Evolutionary conservation across 495 filamentous ascomycete species (phyloP).

Genomic region (Glonium stellatum): DNA sequence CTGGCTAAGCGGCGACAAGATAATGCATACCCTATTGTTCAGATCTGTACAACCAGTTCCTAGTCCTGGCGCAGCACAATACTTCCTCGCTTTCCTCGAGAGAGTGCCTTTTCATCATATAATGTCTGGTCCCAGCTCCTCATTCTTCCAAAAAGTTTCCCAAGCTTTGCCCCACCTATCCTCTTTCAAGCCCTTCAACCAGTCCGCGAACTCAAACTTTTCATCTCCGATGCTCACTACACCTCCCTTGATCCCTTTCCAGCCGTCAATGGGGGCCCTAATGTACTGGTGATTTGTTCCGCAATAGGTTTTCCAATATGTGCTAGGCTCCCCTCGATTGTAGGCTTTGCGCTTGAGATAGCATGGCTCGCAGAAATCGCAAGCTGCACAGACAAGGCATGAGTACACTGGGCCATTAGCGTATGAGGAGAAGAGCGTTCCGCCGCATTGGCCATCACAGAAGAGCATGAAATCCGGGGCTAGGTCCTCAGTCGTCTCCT

Average conservation of each 20-base stretch:
- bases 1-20: no score
- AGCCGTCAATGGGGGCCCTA: background rate
- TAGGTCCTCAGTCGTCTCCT: background rate
- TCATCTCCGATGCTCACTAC: background rate
- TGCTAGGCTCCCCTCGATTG: background rate
- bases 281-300: background rate
- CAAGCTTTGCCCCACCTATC: background rate
- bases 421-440: background rate
- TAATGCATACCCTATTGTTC: no score
- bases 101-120: no score
- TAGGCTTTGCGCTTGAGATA: background rate
- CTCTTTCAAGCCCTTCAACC: background rate
- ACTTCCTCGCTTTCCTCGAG: no score
- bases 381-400: background rate
- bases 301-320: background rate
- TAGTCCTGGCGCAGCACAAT: no score
- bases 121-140: no score
- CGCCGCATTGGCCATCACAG: background rate
- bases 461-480: background rate
- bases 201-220: background rate
- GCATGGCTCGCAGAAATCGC: background rate
- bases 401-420: background rate
- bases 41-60: no score
- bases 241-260: background rate
- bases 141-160: no score